phyloP scores from a whole-genome alignment of 1,284 basidiomycete species.

The Cutaneotrichosporon dermatis region DNA sequence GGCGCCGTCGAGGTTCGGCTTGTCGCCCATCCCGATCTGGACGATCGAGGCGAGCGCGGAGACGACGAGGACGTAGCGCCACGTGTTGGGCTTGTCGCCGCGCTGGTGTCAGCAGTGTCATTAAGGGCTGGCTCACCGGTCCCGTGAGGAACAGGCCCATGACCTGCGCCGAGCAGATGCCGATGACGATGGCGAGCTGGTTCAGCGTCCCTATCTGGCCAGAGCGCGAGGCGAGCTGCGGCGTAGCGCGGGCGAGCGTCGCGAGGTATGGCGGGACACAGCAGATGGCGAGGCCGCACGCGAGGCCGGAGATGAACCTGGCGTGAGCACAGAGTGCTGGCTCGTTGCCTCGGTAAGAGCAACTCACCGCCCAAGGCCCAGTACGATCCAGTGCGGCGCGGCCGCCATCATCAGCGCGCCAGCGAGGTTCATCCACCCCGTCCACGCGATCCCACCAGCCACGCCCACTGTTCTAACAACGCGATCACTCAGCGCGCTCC shows the following conservation, averaged over 20 bases:
- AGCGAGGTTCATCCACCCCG: constrained; percentile 57
- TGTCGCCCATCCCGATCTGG: constrained; percentile 55
- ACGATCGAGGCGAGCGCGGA: constrained; percentile 59
- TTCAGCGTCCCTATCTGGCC: constrained; percentile 66
- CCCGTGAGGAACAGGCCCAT: constrained; percentile 42
- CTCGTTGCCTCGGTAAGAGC: background rate
- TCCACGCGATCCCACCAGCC: constrained; percentile 49
- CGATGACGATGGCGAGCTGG: constrained; percentile 79
- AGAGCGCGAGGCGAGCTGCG: constrained; percentile 23
- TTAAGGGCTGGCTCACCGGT: constrained; percentile 22
- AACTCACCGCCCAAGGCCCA: constrained; percentile 43
- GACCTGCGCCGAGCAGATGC: constrained; percentile 72
- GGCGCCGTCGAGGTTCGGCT: background rate
- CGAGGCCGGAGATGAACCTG: constrained; percentile 72
- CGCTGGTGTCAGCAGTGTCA: constrained; percentile 18
- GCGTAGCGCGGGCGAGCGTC: constrained; percentile 65
- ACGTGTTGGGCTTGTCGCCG: constrained; percentile 49
- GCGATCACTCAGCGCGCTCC: constrained; percentile 65
- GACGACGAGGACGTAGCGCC: constrained; percentile 69
- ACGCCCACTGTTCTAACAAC: constrained; percentile 64
- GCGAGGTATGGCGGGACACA: constrained; percentile 80
- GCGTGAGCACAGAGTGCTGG: background rate
- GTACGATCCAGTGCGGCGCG: constrained; percentile 57
- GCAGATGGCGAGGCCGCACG: constrained; percentile 77
- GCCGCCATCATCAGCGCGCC: constrained; percentile 65